Evolutionary conservation across 192 early-diverging fungal genomes (phyloP), one percentile per base, ranked within the genome.

Genomic region (Backusella mclennaniae): DNA sequence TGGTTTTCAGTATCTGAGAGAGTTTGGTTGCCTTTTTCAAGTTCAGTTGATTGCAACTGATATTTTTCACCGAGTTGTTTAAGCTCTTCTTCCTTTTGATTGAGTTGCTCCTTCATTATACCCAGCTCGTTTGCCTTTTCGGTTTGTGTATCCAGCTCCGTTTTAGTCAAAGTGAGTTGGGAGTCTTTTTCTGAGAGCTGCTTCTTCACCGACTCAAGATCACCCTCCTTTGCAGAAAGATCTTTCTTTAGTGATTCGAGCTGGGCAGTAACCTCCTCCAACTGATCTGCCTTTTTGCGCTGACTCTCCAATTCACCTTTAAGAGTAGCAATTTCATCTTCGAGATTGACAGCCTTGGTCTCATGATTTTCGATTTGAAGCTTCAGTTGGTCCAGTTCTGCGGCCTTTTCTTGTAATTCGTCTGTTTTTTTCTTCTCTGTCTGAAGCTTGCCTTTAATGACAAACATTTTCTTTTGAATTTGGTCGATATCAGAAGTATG

Each of bases 1-100:
- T 63, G 56, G 12, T 11, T 63, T 38, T 69, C 67, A 35, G 17
- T 68, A 38, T 68, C 67, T 35, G 31, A 35, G 8, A 35, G 67
- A 1, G 35, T 33, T 21, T 8, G 17, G 33, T 35, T 41, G 11
- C 3, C 56, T 29, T 63, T 38, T 35, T 71, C 53, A 15, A 72
- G 69, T 35, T 77, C 41, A 6, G 31, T 21, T 23, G 36, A 35
- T 9, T 69, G 17, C 33, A 69, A 44, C 7, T 71, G 35, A 33
- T 72, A 23, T 15, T 29, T 66, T 35, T 29, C 15, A 3, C 12
- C 8, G 9, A 67, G 11, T 14, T 77, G 53, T 35, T 59, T 41
- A 2, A 77, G 6, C 31, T 77, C 56, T 19, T 71, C 41, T 4
- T 72, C 53, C 19, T 73, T 73, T 35, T 33, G 26, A n/a, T n/a